These are phyloP conservation scores for Cyanodermella asteris DNA, from an alignment of 2,329 filamentous ascomycete species.

Conservation along the genomic window DNA sequence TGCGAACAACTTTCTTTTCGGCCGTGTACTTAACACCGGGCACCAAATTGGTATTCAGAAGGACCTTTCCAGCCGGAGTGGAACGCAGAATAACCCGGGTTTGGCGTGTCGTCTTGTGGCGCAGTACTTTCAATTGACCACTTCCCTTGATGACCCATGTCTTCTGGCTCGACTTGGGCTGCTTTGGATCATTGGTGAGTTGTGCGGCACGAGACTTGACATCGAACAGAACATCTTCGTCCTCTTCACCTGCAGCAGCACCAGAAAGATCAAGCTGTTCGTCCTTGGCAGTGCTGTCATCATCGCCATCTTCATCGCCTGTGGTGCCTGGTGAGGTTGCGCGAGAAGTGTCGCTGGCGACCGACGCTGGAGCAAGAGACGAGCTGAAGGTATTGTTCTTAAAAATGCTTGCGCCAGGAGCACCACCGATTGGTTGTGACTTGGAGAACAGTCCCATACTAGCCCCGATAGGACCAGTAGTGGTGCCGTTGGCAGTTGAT, in stretches of 20 bases:
- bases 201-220: constrained; percentile 49
- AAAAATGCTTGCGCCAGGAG: too few relatives aligned
- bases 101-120: constrained; percentile 45
- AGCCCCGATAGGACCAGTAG: too few relatives aligned
- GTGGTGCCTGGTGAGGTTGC: constrained; percentile 25
- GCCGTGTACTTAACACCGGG: constrained; percentile 40
- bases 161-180: constrained; percentile 25
- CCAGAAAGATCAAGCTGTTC: constrained; percentile 50
- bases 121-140: constrained; percentile 49
- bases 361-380: too few relatives aligned
- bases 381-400: too few relatives aligned
- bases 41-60: constrained; percentile 48
- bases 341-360: too few relatives aligned
- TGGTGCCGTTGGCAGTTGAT: too few relatives aligned
- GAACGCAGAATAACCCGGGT: constrained; percentile 49
- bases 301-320: constrained; percentile 23
- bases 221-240: constrained; percentile 50
- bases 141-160: constrained; percentile 50
- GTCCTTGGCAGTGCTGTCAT: constrained; percentile 34
- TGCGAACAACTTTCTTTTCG: constrained; percentile 34
- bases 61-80: constrained; percentile 52
- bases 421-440: too few relatives aligned
- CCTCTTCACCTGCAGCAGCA: constrained; percentile 45
- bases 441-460: too few relatives aligned
- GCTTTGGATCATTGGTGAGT: constrained; percentile 23